Conservation (phyloP, 2,329 filamentous ascomycete species). For the Stagonosporopsis cucurbitacearum region DNA sequence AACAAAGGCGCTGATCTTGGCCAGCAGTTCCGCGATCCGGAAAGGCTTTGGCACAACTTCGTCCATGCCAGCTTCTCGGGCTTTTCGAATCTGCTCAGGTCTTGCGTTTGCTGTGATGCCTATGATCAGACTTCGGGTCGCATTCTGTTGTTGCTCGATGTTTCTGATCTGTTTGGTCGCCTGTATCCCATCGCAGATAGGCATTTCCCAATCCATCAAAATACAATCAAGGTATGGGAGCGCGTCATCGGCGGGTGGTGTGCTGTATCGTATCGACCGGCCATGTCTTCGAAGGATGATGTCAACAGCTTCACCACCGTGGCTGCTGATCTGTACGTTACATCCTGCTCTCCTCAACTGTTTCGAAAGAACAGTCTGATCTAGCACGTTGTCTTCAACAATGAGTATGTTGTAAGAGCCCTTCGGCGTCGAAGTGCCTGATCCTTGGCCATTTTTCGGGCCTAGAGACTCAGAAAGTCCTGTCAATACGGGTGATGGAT, state of each 20-base stretch:
- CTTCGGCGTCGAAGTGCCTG: neutral
- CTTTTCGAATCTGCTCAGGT: slow-evolving; percentile 30
- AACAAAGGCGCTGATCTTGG: slow-evolving; percentile 10
- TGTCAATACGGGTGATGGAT: neutral
- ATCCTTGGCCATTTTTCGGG: neutral
- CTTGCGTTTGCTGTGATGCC: slow-evolving; percentile 39
- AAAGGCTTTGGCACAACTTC: slow-evolving; percentile 79
- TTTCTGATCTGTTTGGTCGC: neutral
- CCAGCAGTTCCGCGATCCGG: slow-evolving; percentile 30
- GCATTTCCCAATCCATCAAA: slow-evolving; percentile 42
- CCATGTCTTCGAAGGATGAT: slow-evolving; percentile 12
- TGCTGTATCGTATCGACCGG: neutral
- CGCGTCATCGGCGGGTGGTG: neutral
- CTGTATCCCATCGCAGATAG: slow-evolving; percentile 16
- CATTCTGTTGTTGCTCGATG: slow-evolving; percentile 20
- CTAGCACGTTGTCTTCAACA: slow-evolving; percentile 44
- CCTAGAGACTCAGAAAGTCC: too few species aligned
- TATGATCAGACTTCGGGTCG: slow-evolving; percentile 30
- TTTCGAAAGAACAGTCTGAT: slow-evolving; percentile 36
- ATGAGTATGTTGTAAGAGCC: slow-evolving; percentile 22
- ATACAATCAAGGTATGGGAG: slow-evolving; percentile 9
- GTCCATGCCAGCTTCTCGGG: slow-evolving; percentile 37
- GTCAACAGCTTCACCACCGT: slow-evolving; percentile 37
- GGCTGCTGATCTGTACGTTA: slow-evolving; percentile 31
- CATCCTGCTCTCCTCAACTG: slow-evolving; percentile 33